phyloP scores from a whole-genome alignment of 1,284 basidiomycete species.

The Ganoderma boninense region DNA sequence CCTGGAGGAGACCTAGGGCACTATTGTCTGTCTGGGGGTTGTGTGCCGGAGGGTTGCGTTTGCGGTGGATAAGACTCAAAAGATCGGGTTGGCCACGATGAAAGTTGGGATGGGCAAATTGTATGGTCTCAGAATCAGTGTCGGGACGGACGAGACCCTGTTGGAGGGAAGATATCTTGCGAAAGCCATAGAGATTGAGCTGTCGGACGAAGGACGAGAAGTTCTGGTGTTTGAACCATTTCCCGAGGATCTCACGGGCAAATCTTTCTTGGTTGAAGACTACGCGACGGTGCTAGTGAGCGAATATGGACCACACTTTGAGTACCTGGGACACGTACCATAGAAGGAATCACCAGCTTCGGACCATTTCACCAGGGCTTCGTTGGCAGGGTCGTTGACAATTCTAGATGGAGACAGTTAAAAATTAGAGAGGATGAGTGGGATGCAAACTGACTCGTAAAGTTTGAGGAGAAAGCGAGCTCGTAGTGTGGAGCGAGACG shows the following conservation, averaged over 20 bases:
- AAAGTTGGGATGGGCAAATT: conserved; percentile 93
- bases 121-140: conserved; percentile 88
- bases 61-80: conserved; percentile 86
- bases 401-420: conserved; percentile 63
- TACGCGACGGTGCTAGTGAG: conserved; percentile 41
- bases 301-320: conserved; percentile 7
- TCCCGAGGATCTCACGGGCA: conserved; percentile 88
- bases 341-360: conserved; percentile 82
- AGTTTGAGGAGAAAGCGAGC: conserved; percentile 92
- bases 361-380: conserved; percentile 90
- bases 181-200: conserved; percentile 98
- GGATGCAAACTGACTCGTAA: conserved; percentile 67
- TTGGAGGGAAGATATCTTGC: conserved; percentile 95
- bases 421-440: neutral
- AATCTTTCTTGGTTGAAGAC: conserved; percentile 96
- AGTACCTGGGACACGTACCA: conserved; percentile 38
- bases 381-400: conserved; percentile 86
- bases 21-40: conserved; percentile 26
- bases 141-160: conserved; percentile 90
- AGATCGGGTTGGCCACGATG: conserved; percentile 92
- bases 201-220: conserved; percentile 96
- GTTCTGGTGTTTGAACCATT: conserved; percentile 97
- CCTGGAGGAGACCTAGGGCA: conserved; percentile 40
- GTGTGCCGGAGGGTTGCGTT: conserved; percentile 56
- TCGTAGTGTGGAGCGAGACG: conserved; percentile 37